Base-by-base conservation (phyloP, 2,329 filamentous ascomycete genomes). In the Elsinoe australis region DNA sequence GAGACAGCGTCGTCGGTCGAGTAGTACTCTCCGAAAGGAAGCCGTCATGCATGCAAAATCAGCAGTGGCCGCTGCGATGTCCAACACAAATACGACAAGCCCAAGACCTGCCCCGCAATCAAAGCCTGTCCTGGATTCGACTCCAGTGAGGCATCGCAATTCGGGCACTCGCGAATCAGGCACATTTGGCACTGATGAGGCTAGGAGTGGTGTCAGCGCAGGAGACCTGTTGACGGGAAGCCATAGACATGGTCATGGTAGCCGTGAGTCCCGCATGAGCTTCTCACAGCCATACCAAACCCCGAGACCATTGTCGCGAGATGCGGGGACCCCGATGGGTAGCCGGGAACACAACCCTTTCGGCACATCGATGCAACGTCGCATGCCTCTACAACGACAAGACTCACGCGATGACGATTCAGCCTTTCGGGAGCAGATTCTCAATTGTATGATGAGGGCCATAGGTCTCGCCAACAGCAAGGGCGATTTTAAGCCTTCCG, bases 391-490 rank as follows among this genome's bases (percentile, higher is more conserved):
- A 35, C 83, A 87, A 57, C 78, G 83, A 4, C 81, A 89, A 55
- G 88, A 95, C 49, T 84, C 85, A 0, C 39, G 39, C 9, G 87
- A 95, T 55, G 92, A 96, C 61, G 90, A 95, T 58, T 79, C 83
- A 38, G 67, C 94, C 5, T 96, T 98, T 64, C 77, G 94, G 32
- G 82, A 87, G 51, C 94, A 88, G 0, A 87, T 98, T 12, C 69
- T 96, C 17, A 87, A 95, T 56, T 96, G 92, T 61, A 94, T 98
- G 70, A 90, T 95, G 67, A 95, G 90, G 61, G 85, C 88, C 0
- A 84, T 98, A 52, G 92, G 92, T 0, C 69, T 98, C 49, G 84
- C 82, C 15, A 79, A 81, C 24, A 76, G 74, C 2, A 80, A 80
- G 28, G 78, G 82, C 50, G 73, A 76, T 0, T 71, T 83, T 0